These are phyloP conservation scores for Geotrichum candidum DNA, from an alignment of 1,139 yeast genomes.

Conservation along the genomic window DNA sequence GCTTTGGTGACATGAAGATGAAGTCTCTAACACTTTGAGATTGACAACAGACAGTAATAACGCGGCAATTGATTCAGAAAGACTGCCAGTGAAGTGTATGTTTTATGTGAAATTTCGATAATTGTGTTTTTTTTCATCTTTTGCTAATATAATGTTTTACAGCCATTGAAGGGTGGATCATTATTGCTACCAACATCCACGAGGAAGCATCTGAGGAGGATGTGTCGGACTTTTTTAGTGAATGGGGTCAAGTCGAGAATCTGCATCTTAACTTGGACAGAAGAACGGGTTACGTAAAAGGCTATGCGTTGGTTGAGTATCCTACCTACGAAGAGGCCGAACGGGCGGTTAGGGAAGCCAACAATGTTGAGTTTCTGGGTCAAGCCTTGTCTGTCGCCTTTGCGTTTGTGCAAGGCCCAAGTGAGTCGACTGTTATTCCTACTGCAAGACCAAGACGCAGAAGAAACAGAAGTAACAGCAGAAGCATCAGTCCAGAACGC, in stretches of 20 bases:
- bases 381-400: constrained; percentile 34
- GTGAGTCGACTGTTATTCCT: constrained; percentile 7
- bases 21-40: not conserved
- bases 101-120: not conserved
- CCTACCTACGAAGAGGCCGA: constrained; percentile 34
- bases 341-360: constrained; percentile 33
- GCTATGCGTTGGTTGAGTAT: constrained; percentile 42
- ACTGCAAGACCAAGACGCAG: not conserved
- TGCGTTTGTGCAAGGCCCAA: constrained; percentile 36
- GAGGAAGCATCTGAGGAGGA: constrained; percentile 46
- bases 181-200: constrained; percentile 40
- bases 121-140: not conserved
- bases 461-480: constrained; percentile 14
- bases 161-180: constrained; percentile 43
- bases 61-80: not conserved
- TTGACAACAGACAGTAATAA: not conserved
- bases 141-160: not conserved
- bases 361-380: constrained; percentile 36
- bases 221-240: constrained; percentile 39
- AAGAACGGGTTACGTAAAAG: constrained; percentile 42
- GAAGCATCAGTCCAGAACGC: constrained; percentile 7
- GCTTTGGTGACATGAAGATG: not conserved
- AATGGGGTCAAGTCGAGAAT: constrained; percentile 38
- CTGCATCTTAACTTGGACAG: constrained; percentile 42
- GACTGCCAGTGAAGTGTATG: constrained; percentile 8